phyloP scores from a whole-genome alignment of 352 stramenopile genomes.

The Phytophthora rubi region DNA sequence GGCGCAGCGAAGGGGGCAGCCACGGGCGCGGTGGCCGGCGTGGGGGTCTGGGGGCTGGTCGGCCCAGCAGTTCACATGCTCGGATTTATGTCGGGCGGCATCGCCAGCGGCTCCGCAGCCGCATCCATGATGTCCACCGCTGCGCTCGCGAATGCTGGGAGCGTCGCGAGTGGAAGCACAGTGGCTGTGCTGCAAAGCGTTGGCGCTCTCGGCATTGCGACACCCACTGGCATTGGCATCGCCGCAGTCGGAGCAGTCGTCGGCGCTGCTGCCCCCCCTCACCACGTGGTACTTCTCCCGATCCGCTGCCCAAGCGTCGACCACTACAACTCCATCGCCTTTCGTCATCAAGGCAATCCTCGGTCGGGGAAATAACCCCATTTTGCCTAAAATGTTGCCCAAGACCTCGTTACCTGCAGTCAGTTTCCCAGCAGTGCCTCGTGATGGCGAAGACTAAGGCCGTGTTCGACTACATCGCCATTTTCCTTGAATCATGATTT shows the following conservation, averaged over 20 bases:
- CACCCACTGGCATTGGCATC: neutral
- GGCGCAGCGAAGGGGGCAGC: neutral
- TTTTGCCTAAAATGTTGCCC: neutral
- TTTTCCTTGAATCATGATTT: too few relatives aligned
- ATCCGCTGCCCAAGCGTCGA: neutral
- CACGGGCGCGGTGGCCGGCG: neutral
- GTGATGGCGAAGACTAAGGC: neutral
- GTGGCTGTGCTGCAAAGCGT: constrained; percentile 52
- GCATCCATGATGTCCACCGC: constrained; percentile 54
- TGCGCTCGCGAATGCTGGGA: constrained; percentile 44
- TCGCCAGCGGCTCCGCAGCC: constrained; percentile 41
- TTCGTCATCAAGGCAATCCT: neutral
- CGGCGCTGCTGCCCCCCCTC: neutral
- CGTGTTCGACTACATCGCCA: too few relatives aligned
- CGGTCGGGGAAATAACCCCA: neutral
- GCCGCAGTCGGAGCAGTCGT: neutral
- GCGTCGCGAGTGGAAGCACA: constrained; percentile 41
- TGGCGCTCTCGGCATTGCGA: constrained; percentile 17
- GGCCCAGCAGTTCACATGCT: constrained; percentile 19
- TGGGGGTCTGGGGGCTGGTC: constrained; percentile 9
- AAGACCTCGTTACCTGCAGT: neutral
- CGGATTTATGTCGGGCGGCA: constrained; percentile 44
- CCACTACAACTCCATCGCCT: neutral
- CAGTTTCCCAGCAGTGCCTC: neutral
- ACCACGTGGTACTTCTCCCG: neutral